phyloP scores from a whole-genome alignment of 768 basidiomycete species.

The Kwoniella sp. region DNA sequence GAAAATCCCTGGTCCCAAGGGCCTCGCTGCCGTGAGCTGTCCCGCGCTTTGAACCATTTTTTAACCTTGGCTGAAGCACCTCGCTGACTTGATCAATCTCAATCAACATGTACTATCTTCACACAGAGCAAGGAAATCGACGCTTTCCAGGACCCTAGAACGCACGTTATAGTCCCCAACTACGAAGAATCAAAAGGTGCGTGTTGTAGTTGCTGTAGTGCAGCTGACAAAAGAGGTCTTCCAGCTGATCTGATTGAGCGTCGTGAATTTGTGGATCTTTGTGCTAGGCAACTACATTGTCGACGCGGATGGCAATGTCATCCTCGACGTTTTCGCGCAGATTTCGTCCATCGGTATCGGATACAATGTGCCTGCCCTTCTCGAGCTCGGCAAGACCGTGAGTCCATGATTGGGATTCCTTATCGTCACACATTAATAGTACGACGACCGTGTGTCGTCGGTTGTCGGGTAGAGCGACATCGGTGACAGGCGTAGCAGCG shows the following conservation, averaged over 20 bases:
- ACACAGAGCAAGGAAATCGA: slow-evolving; percentile 33
- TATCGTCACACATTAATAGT: neutral
- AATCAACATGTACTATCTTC: no score
- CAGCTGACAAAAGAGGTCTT: no score
- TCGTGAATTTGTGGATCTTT: neutral
- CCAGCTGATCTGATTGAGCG: neutral
- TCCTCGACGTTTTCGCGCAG: slow-evolving; percentile 58
- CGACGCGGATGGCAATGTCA: slow-evolving; percentile 58
- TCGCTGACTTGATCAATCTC: neutral
- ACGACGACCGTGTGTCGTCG: no score
- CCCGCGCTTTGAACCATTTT: no score
- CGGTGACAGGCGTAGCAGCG: neutral
- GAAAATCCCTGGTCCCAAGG: slow-evolving; percentile 24
- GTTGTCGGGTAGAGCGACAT: no score
- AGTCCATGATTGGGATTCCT: neutral
- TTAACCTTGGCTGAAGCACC: neutral
- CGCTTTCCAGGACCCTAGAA: slow-evolving; percentile 48
- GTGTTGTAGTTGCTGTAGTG: neutral
- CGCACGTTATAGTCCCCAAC: slow-evolving; percentile 49
- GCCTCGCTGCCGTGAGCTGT: slow-evolving; percentile 15
- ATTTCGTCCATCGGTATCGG: slow-evolving; percentile 57
- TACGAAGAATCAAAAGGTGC: slow-evolving; percentile 46
- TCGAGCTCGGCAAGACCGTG: slow-evolving; percentile 50
- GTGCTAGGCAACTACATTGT: slow-evolving; percentile 56
- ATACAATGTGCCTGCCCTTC: slow-evolving; percentile 53